A percentile compares a stretch with the other conserved stretches of the same genome.
Evolutionary conservation across 768 basidiomycete species (phyloP).

Genomic region (Lanmaoa rubissima): DNA sequence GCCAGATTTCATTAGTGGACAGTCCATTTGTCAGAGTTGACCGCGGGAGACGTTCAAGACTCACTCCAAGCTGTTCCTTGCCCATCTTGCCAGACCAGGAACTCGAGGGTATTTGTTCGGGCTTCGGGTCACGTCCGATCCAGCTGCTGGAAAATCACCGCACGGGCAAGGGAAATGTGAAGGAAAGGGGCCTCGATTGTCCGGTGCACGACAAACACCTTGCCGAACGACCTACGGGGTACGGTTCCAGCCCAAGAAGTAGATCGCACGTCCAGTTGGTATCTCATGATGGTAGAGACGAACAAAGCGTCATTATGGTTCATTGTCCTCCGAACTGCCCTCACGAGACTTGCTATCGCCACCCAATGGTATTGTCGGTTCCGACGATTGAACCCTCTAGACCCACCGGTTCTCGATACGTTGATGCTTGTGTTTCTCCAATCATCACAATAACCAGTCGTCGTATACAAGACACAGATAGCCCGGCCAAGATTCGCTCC

Average conservation of each 20-base stretch:
- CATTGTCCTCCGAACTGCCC: slow-evolving; percentile 20
- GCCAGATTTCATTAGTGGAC: background rate
- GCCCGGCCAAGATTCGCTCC: background rate
- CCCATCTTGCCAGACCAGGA: slow-evolving; percentile 11
- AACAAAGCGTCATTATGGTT: slow-evolving; percentile 13
- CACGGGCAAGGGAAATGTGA: slow-evolving; percentile 3
- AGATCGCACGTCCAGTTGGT: slow-evolving; percentile 27
- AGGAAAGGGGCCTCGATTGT: background rate
- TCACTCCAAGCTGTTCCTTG: slow-evolving; percentile 21
- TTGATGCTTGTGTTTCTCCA: slow-evolving; percentile 29
- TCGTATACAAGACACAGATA: background rate
- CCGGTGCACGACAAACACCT: background rate
- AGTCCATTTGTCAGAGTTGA: slow-evolving; percentile 19
- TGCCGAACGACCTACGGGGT: background rate
- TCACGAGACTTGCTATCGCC: slow-evolving; percentile 15
- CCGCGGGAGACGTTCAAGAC: slow-evolving; percentile 21
- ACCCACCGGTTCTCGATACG: slow-evolving; percentile 16
- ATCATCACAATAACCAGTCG: slow-evolving; percentile 11
- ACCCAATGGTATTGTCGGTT: background rate
- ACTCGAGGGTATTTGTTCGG: background rate
- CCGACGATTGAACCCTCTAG: background rate
- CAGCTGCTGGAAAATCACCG: background rate
- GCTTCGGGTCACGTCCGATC: background rate
- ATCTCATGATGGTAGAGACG: slow-evolving; percentile 8
- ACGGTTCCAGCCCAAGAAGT: background rate